Evolutionary conservation across 2,329 filamentous ascomycete species (phyloP).

Genomic region (Fusarium bulbicola): DNA sequence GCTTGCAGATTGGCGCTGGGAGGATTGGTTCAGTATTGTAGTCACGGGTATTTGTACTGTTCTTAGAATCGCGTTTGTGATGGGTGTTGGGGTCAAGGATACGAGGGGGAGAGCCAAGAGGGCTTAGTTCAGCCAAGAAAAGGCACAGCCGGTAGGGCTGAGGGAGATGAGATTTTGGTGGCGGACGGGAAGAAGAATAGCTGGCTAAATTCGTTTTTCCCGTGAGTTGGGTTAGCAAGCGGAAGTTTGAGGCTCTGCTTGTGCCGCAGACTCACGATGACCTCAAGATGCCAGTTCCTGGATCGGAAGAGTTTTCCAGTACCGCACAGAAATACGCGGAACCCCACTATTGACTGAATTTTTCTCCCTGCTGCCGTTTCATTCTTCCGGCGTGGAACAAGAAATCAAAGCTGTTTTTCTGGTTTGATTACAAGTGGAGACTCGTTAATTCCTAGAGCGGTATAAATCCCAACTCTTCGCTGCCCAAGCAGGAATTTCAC

Average conservation of each 20-base stretch:
- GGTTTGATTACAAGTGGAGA: slow-evolving; percentile 1
- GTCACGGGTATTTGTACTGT: slow-evolving; percentile 19
- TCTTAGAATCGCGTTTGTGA: slow-evolving; percentile 24
- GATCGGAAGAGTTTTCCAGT: not conserved
- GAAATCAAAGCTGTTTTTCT: not conserved
- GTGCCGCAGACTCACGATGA: not conserved
- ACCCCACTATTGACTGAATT: slow-evolving; percentile 2
- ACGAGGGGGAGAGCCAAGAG: not conserved
- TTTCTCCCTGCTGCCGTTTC: not conserved
- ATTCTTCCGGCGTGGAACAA: not conserved
- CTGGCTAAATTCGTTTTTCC: not conserved
- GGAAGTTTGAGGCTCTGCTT: not conserved
- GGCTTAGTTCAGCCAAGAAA: slow-evolving; percentile 2
- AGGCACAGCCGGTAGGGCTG: not conserved
- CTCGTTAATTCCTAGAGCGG: not conserved
- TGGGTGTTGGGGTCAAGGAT: slow-evolving; percentile 27
- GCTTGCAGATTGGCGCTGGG: slow-evolving; percentile 14
- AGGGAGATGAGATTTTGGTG: not conserved
- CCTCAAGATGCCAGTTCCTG: not conserved
- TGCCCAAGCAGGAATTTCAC: not conserved
- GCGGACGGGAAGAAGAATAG: not conserved
- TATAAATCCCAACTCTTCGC: not conserved
- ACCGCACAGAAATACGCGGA: not conserved
- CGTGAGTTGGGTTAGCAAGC: not conserved
- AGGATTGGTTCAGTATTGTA: slow-evolving; percentile 25